Base-by-base conservation (phyloP, 495 filamentous ascomycete genomes). In the Podospora australis region DNA sequence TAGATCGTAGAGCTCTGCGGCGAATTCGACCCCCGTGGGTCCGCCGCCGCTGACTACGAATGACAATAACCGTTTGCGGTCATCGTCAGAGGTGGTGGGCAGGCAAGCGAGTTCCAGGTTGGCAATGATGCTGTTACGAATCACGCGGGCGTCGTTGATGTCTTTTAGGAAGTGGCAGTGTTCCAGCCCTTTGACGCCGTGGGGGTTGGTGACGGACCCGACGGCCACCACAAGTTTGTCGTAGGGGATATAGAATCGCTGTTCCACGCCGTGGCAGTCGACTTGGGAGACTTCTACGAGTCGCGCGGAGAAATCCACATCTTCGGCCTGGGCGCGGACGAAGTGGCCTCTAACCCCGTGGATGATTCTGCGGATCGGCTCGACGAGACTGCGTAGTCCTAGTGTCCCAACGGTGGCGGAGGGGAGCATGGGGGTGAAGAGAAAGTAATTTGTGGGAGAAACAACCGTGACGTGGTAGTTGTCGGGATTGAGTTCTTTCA, bases 171-270 rank as follows among this genome's bases (percentile, higher is more conserved):
- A 95, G 63, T 95, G 79, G 66, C 90, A 96, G 64, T 99, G 71
- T 52, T 99, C 87, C 10, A 99, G 79, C 2, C 94, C 94, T 63
- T 92, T 87, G 46, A 99, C 94, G 43, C 94, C 94, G 65, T 99
- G 92, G 2, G 92, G 82, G 62, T 96, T 97, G 5, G 90, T 94
- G 21, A 84, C 79, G 25, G 90, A 96, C 20, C 92, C 92, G 46
- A 96, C 90, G 48, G 81, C 90, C 57, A 99, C 74, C 16, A 99
- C 88, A n/a, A 99, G 74, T 71, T 99, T 99, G 63, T 99, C 94
- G 57, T 99, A 99, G 0, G 94, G 94, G 1, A 99, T 69, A 71
- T 99, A 99, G 68, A 99, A 97, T 30, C 78, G 72, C 50, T 80
- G 71, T 57, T 79, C 78, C 38, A 85, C 68, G 8, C 92, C 92